phyloP scores from a whole-genome alignment of 352 stramenopile genomes.

The Globisporangium acanthophoron region DNA sequence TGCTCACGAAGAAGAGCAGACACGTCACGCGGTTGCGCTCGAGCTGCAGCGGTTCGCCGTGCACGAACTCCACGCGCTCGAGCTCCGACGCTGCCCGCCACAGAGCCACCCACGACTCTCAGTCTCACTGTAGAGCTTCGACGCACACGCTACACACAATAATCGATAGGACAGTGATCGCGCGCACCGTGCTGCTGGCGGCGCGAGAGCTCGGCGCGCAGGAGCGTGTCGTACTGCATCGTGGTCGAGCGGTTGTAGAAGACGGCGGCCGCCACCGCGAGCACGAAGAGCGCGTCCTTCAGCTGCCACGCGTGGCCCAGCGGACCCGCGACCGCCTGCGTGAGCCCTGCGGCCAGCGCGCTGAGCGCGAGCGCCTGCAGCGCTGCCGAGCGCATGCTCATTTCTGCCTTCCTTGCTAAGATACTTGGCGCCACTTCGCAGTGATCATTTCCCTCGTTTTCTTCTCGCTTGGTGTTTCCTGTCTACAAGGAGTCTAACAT shows the following conservation, averaged over 20 bases:
- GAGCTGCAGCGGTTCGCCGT: conserved; percentile 42
- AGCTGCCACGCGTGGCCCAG: conserved; percentile 32
- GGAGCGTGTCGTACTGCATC: conserved; percentile 46
- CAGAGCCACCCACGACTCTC: neutral
- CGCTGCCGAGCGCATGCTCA: conserved; percentile 28
- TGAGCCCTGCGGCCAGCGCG: conserved; percentile 46
- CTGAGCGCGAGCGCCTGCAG: conserved; percentile 35
- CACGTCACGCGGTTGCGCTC: conserved; percentile 58
- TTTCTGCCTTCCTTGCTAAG: conserved; percentile 2
- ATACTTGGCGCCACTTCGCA: conserved; percentile 19
- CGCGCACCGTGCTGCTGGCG: conserved; percentile 9
- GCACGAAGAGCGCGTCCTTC: conserved; percentile 64
- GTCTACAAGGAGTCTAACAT: no score
- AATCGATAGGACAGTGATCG: neutral
- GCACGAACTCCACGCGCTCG: conserved; percentile 49
- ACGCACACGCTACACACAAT: no score
- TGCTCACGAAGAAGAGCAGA: conserved; percentile 69
- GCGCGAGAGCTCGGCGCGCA: conserved; percentile 16
- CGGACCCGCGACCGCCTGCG: conserved; percentile 29
- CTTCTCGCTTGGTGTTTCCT: neutral
- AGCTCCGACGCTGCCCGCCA: conserved; percentile 26
- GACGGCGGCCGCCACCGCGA: conserved; percentile 42
- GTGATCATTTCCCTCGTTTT: conserved; percentile 83
- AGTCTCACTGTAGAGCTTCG: neutral
- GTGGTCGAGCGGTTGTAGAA: conserved; percentile 49